phyloP scores from a whole-genome alignment of 2,329 filamentous ascomycete genomes.

The Penicillium sp. region DNA sequence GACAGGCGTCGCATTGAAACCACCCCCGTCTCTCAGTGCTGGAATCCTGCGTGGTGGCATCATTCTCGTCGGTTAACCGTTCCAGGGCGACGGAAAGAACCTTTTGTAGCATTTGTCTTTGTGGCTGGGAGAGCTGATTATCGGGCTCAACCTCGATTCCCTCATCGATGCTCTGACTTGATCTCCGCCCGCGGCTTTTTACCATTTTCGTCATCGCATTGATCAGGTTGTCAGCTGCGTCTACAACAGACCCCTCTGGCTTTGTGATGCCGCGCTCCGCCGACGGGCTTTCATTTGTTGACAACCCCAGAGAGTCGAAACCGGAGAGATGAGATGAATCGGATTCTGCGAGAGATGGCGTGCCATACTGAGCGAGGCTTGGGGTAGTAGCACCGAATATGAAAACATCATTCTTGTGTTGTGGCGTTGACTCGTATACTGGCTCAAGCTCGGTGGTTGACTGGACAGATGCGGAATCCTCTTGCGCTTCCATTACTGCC shows the following conservation, averaged over 20 bases:
- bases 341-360: not conserved
- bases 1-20: conserved; percentile 33
- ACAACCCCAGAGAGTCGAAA: not conserved
- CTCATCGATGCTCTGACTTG: conserved; percentile 23
- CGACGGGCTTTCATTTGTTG: not conserved
- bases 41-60: not conserved
- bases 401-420: conserved; percentile 2
- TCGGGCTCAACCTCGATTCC: conserved; percentile 20
- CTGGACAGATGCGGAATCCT: conserved; percentile 11
- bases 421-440: not conserved
- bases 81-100: conserved; percentile 32
- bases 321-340: conserved; percentile 1
- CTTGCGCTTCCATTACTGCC: conserved; percentile 14
- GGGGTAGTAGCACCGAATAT: conserved; percentile 5
- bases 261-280: conserved; percentile 10
- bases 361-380: conserved; percentile 1
- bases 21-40: conserved; percentile 24
- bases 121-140: conserved; percentile 26
- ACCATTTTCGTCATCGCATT: conserved; percentile 35
- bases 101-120: conserved; percentile 34
- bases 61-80: conserved; percentile 21
- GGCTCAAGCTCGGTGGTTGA: conserved; percentile 13
- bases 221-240: conserved; percentile 33
- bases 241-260: conserved; percentile 25
- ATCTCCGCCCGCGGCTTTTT: conserved; percentile 25